These are phyloP conservation scores for Plectosphaerella sp. DNA, from an alignment of 2,329 filamentous ascomycete genomes.

Conservation along the genomic window DNA sequence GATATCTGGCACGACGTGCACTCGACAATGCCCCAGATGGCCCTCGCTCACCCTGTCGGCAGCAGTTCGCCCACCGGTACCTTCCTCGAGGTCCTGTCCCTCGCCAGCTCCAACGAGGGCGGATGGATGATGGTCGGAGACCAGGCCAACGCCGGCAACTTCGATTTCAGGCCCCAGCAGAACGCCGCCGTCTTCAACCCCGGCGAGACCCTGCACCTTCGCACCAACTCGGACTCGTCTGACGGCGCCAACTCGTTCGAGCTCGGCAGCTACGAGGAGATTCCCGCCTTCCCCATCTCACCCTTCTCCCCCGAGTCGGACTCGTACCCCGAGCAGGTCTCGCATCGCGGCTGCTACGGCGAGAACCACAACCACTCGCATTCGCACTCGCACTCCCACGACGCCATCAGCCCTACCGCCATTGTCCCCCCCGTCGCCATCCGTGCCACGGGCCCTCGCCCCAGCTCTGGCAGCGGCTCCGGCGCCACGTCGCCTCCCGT, in stretches of 20 bases:
- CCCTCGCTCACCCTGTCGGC: conserved; percentile 35
- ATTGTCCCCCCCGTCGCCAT: conserved; percentile 66
- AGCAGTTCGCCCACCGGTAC: conserved; percentile 43
- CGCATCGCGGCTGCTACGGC: conserved; percentile 59
- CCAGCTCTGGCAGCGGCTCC: conserved; percentile 57
- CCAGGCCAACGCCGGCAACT: conserved; percentile 58
- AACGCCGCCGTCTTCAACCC: conserved; percentile 82
- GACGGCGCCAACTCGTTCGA: conserved; percentile 64
- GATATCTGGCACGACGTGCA: conserved; percentile 80
- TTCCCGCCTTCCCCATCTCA: conserved; percentile 64
- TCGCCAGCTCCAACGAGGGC: conserved; percentile 77
- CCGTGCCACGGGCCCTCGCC: conserved; percentile 57
- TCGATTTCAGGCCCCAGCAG: conserved; percentile 48
- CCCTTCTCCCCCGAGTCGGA: conserved; percentile 84
- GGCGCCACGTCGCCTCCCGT: conserved; percentile 58
- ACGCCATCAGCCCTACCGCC: conserved; percentile 63
- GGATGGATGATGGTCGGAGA: conserved; percentile 71
- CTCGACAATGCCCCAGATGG: conserved; percentile 40
- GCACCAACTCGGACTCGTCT: conserved; percentile 82
- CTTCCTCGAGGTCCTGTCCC: conserved; percentile 80
- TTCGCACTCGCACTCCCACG: conserved; percentile 25
- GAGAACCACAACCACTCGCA: conserved; percentile 43
- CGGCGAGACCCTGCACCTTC: conserved; percentile 81
- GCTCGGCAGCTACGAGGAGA: conserved; percentile 78
- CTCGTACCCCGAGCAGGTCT: conserved; percentile 58